These are phyloP conservation scores for Colletotrichum sp. DNA, from an alignment of 2,329 filamentous ascomycete genomes.

Conservation along the genomic window DNA sequence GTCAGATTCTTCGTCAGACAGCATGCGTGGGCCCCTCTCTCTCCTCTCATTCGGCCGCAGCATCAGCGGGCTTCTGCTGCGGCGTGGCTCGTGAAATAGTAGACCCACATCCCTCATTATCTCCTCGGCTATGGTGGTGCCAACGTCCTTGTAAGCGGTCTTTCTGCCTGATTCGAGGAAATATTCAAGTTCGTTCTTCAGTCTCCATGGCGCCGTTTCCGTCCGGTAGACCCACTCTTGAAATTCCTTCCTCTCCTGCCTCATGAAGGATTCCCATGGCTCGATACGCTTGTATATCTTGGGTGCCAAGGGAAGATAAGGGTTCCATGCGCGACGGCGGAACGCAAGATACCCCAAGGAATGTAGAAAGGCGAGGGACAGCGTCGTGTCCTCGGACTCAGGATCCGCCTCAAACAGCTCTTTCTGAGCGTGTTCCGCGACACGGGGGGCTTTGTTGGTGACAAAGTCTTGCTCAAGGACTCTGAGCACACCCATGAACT, in stretches of 20 bases:
- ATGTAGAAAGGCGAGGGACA: constrained; percentile 28
- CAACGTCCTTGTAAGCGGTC: constrained; percentile 21
- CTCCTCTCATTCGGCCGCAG: neutral
- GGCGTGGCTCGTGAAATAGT: constrained; percentile 6
- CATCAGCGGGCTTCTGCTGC: neutral
- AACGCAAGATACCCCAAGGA: constrained; percentile 29
- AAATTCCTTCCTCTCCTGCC: neutral
- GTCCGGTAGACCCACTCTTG: constrained; percentile 17
- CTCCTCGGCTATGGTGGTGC: constrained; percentile 17
- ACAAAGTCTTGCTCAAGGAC: neutral
- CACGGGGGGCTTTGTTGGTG: neutral
- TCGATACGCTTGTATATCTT: constrained; percentile 16
- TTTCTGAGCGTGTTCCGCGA: neutral
- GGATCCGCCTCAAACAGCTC: neutral
- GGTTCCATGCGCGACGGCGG: constrained; percentile 24
- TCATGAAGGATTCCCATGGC: constrained; percentile 18
- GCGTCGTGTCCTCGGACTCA: constrained; percentile 10
- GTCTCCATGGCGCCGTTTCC: constrained; percentile 16
- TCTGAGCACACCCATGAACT: neutral
- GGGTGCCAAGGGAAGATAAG: constrained; percentile 21
- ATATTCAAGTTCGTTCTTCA: constrained; percentile 22
- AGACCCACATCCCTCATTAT: constrained; percentile 12
- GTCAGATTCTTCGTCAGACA: neutral
- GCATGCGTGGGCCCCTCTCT: neutral
- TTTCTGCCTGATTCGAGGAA: constrained; percentile 16